phyloP scores from a whole-genome alignment of 257 asterid species.

The Solanum sparsipilum region DNA sequence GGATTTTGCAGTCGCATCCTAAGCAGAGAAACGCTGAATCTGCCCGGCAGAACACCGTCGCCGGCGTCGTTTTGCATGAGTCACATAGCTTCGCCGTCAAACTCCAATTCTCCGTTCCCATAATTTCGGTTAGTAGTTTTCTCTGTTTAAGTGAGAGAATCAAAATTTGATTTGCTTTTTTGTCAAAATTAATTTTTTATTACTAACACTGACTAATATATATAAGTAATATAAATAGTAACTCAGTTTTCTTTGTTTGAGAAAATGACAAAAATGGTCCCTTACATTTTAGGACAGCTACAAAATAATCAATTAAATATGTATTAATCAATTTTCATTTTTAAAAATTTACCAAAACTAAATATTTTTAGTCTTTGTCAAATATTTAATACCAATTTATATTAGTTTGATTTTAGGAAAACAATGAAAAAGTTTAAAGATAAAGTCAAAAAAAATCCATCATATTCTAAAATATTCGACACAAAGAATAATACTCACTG shows the following conservation, averaged over 20 bases:
- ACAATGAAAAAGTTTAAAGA: no score
- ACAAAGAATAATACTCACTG: no score
- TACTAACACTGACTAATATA: neutral
- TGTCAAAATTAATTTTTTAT: neutral
- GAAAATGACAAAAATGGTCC: neutral
- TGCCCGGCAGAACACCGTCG: slow-evolving; percentile 9
- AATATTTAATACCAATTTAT: no score
- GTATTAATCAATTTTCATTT: neutral
- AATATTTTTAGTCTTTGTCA: neutral
- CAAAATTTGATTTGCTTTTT: neutral
- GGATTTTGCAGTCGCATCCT: slow-evolving; percentile 6
- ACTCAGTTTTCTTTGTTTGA: neutral
- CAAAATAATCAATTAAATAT: neutral
- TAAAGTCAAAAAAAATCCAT: no score
- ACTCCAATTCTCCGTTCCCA: slow-evolving; percentile 1
- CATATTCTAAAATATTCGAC: no score
- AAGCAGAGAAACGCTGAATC: slow-evolving; percentile 11
- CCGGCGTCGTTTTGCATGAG: slow-evolving; percentile 11
- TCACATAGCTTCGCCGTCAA: slow-evolving; percentile 6
- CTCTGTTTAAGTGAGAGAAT: neutral
- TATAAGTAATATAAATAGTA: neutral
- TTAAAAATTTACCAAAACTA: neutral
- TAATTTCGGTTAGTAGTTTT: neutral
- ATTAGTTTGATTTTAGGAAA: no score
- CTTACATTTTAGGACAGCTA: neutral